Conservation (phyloP, 768 basidiomycete genomes). For the Solioccasus polychromus region DNA sequence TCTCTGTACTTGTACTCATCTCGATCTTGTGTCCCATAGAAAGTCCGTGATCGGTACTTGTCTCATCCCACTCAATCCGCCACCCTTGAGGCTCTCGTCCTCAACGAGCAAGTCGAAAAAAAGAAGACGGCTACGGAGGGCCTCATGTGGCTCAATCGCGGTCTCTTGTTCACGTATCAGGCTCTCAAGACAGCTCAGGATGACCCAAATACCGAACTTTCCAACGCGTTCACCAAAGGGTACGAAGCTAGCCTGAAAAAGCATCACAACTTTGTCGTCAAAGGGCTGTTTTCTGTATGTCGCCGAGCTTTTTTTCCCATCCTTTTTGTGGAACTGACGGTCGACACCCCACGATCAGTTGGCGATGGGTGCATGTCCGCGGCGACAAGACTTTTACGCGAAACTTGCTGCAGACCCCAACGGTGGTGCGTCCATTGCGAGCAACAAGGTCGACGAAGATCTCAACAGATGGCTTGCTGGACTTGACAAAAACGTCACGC, state of each 20-base stretch:
- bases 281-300: slow-evolving; percentile 53
- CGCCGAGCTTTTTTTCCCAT: not conserved
- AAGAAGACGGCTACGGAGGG: slow-evolving; percentile 88
- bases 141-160: slow-evolving; percentile 90
- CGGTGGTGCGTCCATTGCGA: slow-evolving; percentile 41
- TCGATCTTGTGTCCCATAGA: slow-evolving; percentile 45
- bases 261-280: slow-evolving; percentile 76
- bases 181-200: slow-evolving; percentile 71
- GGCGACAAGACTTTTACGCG: slow-evolving; percentile 58
- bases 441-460: slow-evolving; percentile 52
- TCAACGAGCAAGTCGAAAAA: slow-evolving; percentile 83
- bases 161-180: slow-evolving; percentile 84
- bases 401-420: slow-evolving; percentile 60
- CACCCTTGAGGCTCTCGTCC: slow-evolving; percentile 82
- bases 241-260: slow-evolving; percentile 83
- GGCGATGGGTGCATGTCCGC: slow-evolving; percentile 59
- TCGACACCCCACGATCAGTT: slow-evolving; percentile 29
- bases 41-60: slow-evolving; percentile 82
- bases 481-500: slow-evolving; percentile 49
- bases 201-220: slow-evolving; percentile 54
- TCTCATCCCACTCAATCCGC: slow-evolving; percentile 58
- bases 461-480: slow-evolving; percentile 60
- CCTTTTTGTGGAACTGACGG: not conserved
- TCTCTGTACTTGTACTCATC: not conserved
- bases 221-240: slow-evolving; percentile 70